Conservation (phyloP, 441 rosid species). For the Corymbia calophylla region DNA sequence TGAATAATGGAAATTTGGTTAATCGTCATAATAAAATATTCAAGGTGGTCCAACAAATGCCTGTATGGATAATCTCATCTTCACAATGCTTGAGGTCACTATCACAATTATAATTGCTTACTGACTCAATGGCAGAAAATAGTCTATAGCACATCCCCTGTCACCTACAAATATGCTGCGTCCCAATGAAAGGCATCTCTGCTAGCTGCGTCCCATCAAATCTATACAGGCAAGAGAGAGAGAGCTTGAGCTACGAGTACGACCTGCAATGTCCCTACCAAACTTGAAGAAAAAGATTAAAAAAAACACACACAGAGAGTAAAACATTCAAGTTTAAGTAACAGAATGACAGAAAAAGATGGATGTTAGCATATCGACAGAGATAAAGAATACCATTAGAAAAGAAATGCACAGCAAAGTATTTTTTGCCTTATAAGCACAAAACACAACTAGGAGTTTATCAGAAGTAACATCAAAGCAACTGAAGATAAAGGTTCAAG, state of each 20-base stretch:
- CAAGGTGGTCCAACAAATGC: not conserved
- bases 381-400: not conserved
- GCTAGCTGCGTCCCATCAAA: slow-evolving; percentile 80
- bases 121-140: slow-evolving; percentile 77
- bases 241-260: not conserved
- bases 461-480: not conserved
- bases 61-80: not conserved
- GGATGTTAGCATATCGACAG: not conserved
- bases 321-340: not conserved
- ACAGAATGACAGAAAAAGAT: not conserved
- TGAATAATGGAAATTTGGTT: not conserved
- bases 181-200: slow-evolving; percentile 99
- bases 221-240: slow-evolving; percentile 30
- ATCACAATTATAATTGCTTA: slow-evolving; percentile 24
- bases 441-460: not conserved
- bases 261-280: not conserved
- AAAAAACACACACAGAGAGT: not conserved
- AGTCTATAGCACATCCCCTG: slow-evolving; percentile 99
- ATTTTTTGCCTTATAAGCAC: not conserved
- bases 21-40: not conserved
- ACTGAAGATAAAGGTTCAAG: not conserved
- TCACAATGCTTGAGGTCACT: not conserved
- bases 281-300: not conserved
- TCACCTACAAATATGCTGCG: slow-evolving; percentile 88
- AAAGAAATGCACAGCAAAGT: not conserved